Percentiles rank a stretch among this genome's conserved stretches.
Conservation (phyloP, 225 moss, liverwort and hornwort genomes). For the Takakia lepidozioides region DNA sequence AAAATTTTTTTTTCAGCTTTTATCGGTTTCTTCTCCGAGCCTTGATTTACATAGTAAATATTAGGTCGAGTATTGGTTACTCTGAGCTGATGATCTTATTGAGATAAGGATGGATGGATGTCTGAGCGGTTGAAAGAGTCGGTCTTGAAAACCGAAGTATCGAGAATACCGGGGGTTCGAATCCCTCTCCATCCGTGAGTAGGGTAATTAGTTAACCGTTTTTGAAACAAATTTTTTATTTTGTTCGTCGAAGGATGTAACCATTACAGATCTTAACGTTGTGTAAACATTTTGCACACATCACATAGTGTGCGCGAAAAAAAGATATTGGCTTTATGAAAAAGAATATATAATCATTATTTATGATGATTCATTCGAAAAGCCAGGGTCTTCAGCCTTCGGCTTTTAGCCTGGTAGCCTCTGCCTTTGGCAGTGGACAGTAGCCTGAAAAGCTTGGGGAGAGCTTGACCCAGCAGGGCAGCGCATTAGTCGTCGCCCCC, state of each 20-base stretch:
- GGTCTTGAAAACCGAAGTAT: too few relatives aligned
- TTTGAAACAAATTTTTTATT: not conserved
- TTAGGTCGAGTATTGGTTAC: too few relatives aligned
- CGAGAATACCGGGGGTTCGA: too few relatives aligned
- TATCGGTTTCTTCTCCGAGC: too few relatives aligned
- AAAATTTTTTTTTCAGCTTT: too few relatives aligned
- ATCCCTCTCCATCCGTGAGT: too few relatives aligned
- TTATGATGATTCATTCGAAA: conserved; percentile 9
- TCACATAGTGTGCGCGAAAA: conserved; percentile 4
- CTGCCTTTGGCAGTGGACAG: not conserved
- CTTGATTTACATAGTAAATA: too few relatives aligned
- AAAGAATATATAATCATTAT: conserved; percentile 2
- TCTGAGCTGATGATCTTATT: too few relatives aligned
- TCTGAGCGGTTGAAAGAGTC: too few relatives aligned
- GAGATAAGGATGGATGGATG: too few relatives aligned
- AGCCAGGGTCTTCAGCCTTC: not conserved
- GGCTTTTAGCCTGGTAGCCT: conserved; percentile 3
- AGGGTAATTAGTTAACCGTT: too few relatives aligned
- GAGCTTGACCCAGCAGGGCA: conserved; percentile 1
- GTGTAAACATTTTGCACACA: conserved; percentile 9
- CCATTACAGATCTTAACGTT: conserved; percentile 6
- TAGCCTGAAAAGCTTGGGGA: conserved; percentile 1
- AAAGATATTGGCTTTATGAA: conserved; percentile 3
- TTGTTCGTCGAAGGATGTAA: conserved; percentile 8
- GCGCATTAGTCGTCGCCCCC: not conserved